These are phyloP conservation scores for Margaritispora aquatica DNA, from an alignment of 495 filamentous ascomycete genomes.

Conservation along the genomic window DNA sequence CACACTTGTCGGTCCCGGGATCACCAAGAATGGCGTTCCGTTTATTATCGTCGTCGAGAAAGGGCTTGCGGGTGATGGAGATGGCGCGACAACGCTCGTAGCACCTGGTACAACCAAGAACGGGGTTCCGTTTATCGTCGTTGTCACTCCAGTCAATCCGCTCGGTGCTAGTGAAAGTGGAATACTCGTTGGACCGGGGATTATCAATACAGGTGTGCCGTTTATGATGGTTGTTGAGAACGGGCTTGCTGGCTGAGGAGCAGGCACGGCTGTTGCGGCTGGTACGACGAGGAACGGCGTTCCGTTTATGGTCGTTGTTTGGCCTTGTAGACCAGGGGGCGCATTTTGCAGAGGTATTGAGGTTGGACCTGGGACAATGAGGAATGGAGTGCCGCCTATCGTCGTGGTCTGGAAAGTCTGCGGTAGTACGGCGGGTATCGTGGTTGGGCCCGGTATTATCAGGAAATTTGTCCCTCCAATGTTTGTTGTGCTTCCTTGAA, in stretches of 20 bases:
- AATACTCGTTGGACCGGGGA: slow-evolving; percentile 3
- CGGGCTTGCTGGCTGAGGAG: neutral
- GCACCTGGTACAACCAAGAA: slow-evolving; percentile 11
- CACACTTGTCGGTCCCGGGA: slow-evolving; percentile 2
- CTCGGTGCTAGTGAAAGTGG: slow-evolving; percentile 7
- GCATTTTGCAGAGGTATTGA: slow-evolving; percentile 1
- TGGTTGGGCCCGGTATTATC: slow-evolving; percentile 4
- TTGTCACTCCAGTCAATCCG: slow-evolving; percentile 9
- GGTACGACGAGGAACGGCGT: slow-evolving; percentile 2
- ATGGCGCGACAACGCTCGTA: neutral
- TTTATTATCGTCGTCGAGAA: slow-evolving; percentile 4
- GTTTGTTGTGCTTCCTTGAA: neutral
- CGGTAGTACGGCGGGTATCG: neutral
- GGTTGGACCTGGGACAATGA: slow-evolving; percentile 5
- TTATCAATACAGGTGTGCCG: slow-evolving; percentile 10
- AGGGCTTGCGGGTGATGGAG: neutral
- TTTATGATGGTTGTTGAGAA: slow-evolving; percentile 5
- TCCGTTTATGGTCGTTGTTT: slow-evolving; percentile 9
- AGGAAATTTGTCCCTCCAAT: slow-evolving; percentile 10
- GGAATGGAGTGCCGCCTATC: slow-evolving; percentile 6
- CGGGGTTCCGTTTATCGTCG: slow-evolving; percentile 3
- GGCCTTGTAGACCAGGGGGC: slow-evolving; percentile 1
- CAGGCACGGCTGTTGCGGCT: slow-evolving; percentile 2
- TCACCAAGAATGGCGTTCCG: slow-evolving; percentile 8
- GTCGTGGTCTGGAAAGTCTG: slow-evolving; percentile 1